phyloP scores from a whole-genome alignment of 2,329 filamentous ascomycete species.

The Dichotomopilus funicola region DNA sequence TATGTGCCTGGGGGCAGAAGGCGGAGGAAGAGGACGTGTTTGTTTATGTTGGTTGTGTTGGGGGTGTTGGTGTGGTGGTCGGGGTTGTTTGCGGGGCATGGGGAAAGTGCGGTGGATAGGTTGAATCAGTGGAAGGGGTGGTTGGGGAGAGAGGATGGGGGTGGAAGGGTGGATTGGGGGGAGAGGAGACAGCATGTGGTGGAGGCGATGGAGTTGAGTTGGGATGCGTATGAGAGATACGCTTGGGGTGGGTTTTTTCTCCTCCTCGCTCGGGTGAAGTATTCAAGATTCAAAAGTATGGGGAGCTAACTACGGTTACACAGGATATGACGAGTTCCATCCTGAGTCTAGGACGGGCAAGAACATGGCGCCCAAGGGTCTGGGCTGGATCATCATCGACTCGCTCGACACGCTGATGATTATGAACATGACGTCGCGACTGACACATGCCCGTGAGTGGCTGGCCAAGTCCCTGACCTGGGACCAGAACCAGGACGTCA shows the following conservation, averaged over 20 bases:
- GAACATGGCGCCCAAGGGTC: slow-evolving; percentile 80
- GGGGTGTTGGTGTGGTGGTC: slow-evolving; percentile 63
- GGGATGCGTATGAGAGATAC: slow-evolving; percentile 86
- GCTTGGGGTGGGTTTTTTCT: slow-evolving; percentile 69
- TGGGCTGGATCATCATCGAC: slow-evolving; percentile 98
- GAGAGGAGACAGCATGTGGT: slow-evolving; percentile 73
- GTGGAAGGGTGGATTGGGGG: slow-evolving; percentile 61
- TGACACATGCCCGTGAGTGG: slow-evolving; percentile 84
- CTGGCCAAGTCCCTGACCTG: slow-evolving; percentile 74
- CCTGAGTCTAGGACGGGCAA: slow-evolving; percentile 71
- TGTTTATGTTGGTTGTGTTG: slow-evolving; percentile 45
- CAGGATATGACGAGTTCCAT: slow-evolving; percentile 78
- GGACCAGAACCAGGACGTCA: slow-evolving; percentile 91
- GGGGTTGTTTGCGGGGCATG: slow-evolving; percentile 46
- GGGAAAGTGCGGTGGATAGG: slow-evolving; percentile 31
- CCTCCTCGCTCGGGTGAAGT: background rate
- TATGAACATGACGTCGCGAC: slow-evolving; percentile 88
- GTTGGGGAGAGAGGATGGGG: slow-evolving; percentile 40
- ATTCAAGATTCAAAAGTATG: no score
- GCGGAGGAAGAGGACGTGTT: slow-evolving; percentile 55
- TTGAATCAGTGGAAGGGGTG: slow-evolving; percentile 47
- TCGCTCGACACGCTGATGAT: slow-evolving; percentile 93
- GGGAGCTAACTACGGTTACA: slow-evolving; percentile 6
- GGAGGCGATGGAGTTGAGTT: slow-evolving; percentile 85
- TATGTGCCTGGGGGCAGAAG: slow-evolving; percentile 36